Percentiles rank a stretch among this genome's conserved stretches.
phyloP scores from a whole-genome alignment of 805 yeast genomes.

The Torulaspora quercuum region DNA sequence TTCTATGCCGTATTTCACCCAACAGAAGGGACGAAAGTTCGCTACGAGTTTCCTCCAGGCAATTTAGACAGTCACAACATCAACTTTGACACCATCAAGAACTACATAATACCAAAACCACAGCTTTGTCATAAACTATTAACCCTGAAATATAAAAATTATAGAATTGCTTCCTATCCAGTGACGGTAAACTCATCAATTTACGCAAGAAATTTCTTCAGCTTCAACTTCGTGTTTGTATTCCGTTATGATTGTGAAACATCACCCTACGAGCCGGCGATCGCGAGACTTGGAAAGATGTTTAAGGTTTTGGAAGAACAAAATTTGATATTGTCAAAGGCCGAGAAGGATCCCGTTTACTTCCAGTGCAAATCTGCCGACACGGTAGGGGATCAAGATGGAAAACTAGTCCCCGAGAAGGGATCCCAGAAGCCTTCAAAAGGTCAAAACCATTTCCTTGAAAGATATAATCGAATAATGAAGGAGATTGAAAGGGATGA shows the following conservation, averaged over 20 bases:
- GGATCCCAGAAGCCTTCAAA: slow-evolving; percentile 10
- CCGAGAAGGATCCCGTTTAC: slow-evolving; percentile 43
- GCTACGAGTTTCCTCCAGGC: slow-evolving; percentile 85
- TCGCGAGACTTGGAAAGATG: slow-evolving; percentile 81
- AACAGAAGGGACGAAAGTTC: slow-evolving; percentile 88
- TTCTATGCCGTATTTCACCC: slow-evolving; percentile 94
- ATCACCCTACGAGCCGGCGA: slow-evolving; percentile 81
- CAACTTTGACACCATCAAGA: slow-evolving; percentile 81
- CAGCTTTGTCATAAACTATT: slow-evolving; percentile 80
- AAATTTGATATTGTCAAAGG: slow-evolving; percentile 62
- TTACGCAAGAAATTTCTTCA: slow-evolving; percentile 88
- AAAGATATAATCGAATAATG: slow-evolving; percentile 32
- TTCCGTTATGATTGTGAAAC: slow-evolving; percentile 79
- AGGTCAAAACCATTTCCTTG: slow-evolving; percentile 11
- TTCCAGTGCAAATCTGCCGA: slow-evolving; percentile 29
- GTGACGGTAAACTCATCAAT: slow-evolving; percentile 69
- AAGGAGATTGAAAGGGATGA: slow-evolving; percentile 27
- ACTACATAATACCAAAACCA: slow-evolving; percentile 91
- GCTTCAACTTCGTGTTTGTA: slow-evolving; percentile 89
- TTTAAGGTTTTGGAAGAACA: slow-evolving; percentile 90
- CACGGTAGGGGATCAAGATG: slow-evolving; percentile 14
- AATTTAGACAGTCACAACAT: slow-evolving; percentile 41
- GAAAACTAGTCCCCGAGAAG: slow-evolving; percentile 12
- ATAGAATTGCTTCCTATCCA: slow-evolving; percentile 81
- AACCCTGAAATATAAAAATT: slow-evolving; percentile 65